Evolutionary conservation across 2,329 filamentous ascomycete species (phyloP).

Genomic region (Albifimbria verrucaria): DNA sequence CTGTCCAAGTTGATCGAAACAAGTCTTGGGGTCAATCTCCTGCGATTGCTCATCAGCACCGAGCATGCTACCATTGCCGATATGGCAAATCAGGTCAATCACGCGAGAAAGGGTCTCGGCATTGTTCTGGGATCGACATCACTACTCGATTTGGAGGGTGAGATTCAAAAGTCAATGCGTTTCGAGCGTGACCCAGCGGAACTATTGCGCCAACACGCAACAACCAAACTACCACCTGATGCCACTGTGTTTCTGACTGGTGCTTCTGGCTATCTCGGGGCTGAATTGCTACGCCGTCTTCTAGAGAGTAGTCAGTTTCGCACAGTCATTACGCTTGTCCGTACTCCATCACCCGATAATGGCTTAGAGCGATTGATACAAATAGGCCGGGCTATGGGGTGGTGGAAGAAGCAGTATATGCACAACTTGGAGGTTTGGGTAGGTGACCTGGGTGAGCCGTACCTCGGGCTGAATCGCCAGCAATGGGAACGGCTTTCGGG

Average conservation of each 20-base stretch:
- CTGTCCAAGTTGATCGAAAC: too few relatives aligned
- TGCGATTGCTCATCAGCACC: conserved; percentile 14
- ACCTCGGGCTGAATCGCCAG: conserved; percentile 63
- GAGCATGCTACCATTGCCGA: conserved; percentile 13
- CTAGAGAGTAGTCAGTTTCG: conserved; percentile 16
- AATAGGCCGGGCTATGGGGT: conserved; percentile 6
- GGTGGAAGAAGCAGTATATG: conserved; percentile 11
- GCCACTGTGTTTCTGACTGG: conserved; percentile 8
- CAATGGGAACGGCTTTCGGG: conserved; percentile 57
- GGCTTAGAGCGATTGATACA: conserved; percentile 10
- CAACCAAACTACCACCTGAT: not conserved
- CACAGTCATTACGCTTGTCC: conserved; percentile 19
- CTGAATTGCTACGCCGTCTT: conserved; percentile 2
- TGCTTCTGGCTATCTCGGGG: conserved; percentile 7
- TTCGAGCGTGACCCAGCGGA: not conserved
- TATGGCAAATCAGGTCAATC: conserved; percentile 12
- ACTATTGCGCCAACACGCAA: not conserved
- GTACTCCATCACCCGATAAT: conserved; percentile 4
- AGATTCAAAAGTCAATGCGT: not conserved
- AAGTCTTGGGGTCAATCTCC: too few relatives aligned
- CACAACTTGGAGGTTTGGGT: conserved; percentile 58
- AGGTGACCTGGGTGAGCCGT: conserved; percentile 69
- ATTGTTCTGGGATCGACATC: not conserved
- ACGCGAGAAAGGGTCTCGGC: not conserved
- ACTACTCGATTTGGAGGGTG: not conserved